phyloP scores from a whole-genome alignment of 305 asterid species.

The Fraxinus platypoda region DNA sequence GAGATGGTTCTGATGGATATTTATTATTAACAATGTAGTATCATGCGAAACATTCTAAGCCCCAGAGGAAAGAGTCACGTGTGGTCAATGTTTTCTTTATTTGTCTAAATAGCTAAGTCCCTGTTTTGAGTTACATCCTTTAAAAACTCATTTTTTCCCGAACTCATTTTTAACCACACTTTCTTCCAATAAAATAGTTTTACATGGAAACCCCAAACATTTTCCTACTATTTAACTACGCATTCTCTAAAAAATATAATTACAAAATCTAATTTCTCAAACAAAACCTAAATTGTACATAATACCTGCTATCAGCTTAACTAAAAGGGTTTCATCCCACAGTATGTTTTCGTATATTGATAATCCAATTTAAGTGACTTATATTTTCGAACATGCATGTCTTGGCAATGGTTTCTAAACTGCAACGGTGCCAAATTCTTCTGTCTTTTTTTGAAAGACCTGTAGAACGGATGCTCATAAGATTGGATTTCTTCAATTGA shows the following conservation, averaged over 20 bases:
- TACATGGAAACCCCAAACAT: neutral
- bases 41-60: neutral
- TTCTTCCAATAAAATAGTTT: neutral
- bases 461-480: neutral
- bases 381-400: neutral
- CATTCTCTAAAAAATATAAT: neutral
- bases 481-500: neutral
- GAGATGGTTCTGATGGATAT: neutral
- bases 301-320: neutral
- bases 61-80: neutral
- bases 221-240: no score
- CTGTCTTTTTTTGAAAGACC: neutral
- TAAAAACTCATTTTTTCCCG: neutral
- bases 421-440: neutral
- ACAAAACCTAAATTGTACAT: neutral
- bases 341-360: neutral
- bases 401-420: neutral
- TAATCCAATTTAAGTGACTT: neutral
- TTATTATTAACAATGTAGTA: neutral
- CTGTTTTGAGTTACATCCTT: neutral
- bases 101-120: neutral
- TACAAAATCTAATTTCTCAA: neutral
- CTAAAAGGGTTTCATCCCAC: neutral
- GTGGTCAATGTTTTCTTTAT: neutral
- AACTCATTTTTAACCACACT: neutral